phyloP scores from a whole-genome alignment of 345 rosid species.

The Salix viminalis region DNA sequence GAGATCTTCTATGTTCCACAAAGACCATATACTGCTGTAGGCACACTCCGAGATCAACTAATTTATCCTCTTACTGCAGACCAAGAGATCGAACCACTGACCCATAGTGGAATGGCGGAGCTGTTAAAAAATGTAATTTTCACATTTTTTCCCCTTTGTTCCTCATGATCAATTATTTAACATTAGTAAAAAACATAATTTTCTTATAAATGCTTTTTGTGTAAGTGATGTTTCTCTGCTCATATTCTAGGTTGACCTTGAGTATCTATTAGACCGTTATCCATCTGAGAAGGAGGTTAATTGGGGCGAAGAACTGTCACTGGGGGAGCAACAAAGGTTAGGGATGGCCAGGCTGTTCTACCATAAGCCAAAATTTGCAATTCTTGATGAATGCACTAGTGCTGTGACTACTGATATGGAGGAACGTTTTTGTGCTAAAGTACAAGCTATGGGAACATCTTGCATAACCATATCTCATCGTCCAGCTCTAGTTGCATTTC shows the following conservation, averaged over 20 bases:
- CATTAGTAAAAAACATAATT: too few relatives aligned
- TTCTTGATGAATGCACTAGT: constrained; percentile 99
- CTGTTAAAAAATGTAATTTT: constrained; percentile 75
- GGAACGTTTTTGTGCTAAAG: constrained; percentile 93
- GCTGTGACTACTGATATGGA: constrained; percentile 99
- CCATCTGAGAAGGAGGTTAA: constrained; percentile 83
- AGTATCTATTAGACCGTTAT: constrained; percentile 86
- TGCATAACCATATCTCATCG: constrained; percentile 99
- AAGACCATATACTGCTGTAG: constrained; percentile 97
- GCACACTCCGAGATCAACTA: constrained; percentile 94
- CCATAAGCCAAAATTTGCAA: constrained; percentile 98
- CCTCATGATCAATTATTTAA: background rate
- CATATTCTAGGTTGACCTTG: constrained; percentile 76
- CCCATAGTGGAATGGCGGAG: constrained; percentile 75
- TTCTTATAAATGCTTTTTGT: background rate
- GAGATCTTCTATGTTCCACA: constrained; percentile 98
- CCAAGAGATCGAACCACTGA: constrained; percentile 66
- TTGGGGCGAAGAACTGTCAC: constrained; percentile 96
- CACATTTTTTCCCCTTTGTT: constrained; percentile 6
- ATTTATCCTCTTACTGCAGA: constrained; percentile 88
- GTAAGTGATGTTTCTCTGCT: constrained; percentile 1
- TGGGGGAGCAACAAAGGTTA: constrained; percentile 97
- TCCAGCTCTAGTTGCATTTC: constrained; percentile 96
- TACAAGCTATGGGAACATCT: constrained; percentile 98
- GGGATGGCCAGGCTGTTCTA: constrained; percentile 98